Percentiles rank a stretch among this genome's conserved stretches.
These are phyloP conservation scores for Talaromyces amestolkiae DNA, from an alignment of 2,329 filamentous ascomycete genomes.

Conservation along the genomic window DNA sequence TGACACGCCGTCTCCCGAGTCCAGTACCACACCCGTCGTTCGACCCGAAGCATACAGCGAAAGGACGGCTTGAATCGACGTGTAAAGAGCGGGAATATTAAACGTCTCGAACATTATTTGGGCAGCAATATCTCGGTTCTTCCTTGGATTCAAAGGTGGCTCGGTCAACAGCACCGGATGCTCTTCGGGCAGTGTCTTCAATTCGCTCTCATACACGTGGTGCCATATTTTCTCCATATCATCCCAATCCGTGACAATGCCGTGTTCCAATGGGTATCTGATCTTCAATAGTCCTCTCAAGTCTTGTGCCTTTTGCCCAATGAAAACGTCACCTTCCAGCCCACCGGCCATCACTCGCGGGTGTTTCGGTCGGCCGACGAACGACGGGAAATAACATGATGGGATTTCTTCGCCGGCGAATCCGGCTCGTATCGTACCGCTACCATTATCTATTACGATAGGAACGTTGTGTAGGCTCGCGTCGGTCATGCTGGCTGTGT, in stretches of 20 bases:
- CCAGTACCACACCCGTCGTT: constrained; percentile 92
- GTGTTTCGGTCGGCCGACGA: constrained; percentile 94
- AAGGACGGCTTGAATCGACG: constrained; percentile 93
- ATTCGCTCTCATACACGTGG: constrained; percentile 90
- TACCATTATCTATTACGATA: constrained; percentile 98
- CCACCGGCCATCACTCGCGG: constrained; percentile 92
- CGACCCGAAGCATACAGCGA: constrained; percentile 94
- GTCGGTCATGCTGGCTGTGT: constrained; percentile 56
- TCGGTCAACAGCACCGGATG: constrained; percentile 96
- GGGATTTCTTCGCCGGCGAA: constrained; percentile 95
- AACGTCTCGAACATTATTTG: constrained; percentile 99
- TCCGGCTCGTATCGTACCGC: constrained; percentile 92
- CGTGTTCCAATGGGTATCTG: constrained; percentile 90
- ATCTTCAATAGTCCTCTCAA: constrained; percentile 93
- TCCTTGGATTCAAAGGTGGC: constrained; percentile 88
- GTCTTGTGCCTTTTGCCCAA: constrained; percentile 87
- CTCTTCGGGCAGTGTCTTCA: constrained; percentile 98
- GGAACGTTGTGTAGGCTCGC: constrained; percentile 85
- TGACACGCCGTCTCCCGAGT: constrained; percentile 92
- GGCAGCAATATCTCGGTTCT: constrained; percentile 92
- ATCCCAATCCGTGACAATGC: constrained; percentile 70
- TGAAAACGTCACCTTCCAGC: constrained; percentile 94
- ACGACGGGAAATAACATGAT: constrained; percentile 96
- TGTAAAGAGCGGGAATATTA: constrained; percentile 94
- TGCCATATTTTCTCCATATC: constrained; percentile 61